phyloP scores from a whole-genome alignment of 2,329 filamentous ascomycete species.

The Xylariaceae sp. region DNA sequence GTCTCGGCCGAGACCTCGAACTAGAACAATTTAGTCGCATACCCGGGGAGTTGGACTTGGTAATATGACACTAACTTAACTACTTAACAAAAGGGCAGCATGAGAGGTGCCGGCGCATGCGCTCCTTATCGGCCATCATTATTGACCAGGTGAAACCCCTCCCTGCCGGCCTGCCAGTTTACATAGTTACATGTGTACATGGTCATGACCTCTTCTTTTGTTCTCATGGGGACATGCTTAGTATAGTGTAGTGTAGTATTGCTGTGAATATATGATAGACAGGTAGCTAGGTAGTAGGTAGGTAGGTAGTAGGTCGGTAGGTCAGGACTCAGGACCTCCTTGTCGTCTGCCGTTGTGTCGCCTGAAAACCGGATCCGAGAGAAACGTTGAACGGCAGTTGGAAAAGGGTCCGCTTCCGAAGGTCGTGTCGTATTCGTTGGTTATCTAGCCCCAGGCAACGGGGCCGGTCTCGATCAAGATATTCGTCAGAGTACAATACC shows the following conservation, averaged over 20 bases:
- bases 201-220: too few species aligned
- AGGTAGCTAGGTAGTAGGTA: too few species aligned
- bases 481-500: neutral
- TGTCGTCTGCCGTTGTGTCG: constrained; percentile 14
- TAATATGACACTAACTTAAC: constrained; percentile 22
- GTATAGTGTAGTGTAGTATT: too few species aligned
- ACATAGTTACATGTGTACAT: too few species aligned
- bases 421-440: constrained; percentile 10
- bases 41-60: constrained; percentile 25
- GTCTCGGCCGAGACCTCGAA: constrained; percentile 17
- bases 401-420: constrained; percentile 3
- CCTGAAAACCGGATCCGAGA: constrained; percentile 12
- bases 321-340: constrained; percentile 5
- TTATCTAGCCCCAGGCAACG: constrained; percentile 5
- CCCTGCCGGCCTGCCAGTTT: neutral
- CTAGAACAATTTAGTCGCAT: constrained; percentile 19
- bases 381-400: constrained; percentile 20
- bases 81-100: neutral
- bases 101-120: constrained; percentile 30
- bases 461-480: neutral
- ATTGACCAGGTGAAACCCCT: constrained; percentile 24
- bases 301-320: constrained; percentile 15
- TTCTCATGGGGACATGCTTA: too few species aligned
- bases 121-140: constrained; percentile 28
- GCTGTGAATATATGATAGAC: too few species aligned